Conservation (phyloP, 2,329 filamentous ascomycete species). For the Colletotrichum acutatum region DNA sequence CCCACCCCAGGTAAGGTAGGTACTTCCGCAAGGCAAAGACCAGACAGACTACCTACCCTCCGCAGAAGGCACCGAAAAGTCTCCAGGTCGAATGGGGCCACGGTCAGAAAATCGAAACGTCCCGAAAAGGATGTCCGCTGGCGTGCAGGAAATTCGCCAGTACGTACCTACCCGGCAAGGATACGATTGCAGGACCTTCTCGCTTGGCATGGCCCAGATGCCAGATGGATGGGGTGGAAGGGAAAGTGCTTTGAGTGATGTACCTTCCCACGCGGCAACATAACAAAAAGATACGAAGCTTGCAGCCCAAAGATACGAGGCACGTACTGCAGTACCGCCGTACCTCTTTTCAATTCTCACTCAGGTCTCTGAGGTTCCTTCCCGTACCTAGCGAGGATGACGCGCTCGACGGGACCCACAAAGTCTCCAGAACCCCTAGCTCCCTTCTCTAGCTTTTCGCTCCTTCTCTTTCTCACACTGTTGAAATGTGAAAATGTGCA, state of each 20-base stretch:
- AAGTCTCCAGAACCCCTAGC: conserved; percentile 31
- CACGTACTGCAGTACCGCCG: background rate
- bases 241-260: background rate
- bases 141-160: background rate
- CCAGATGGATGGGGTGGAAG: background rate
- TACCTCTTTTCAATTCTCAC: background rate
- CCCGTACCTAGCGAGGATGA: conserved; percentile 7
- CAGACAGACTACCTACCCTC: background rate
- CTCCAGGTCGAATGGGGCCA: background rate
- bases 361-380: background rate
- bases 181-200: too few species aligned
- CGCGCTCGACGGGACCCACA: conserved; percentile 21
- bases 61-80: background rate
- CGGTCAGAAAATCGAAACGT: conserved; percentile 12
- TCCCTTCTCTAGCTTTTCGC: background rate
- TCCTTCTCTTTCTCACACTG: background rate
- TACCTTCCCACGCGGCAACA: background rate
- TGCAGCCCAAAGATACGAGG: background rate
- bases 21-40: background rate
- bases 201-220: too few species aligned
- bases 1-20: too few species aligned
- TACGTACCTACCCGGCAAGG: background rate
- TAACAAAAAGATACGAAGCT: conserved; percentile 14
- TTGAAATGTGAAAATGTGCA: too few species aligned
- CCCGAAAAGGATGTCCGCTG: conserved; percentile 16